Conservation (phyloP, 2,329 filamentous ascomycete species). For the Coniochaeta sp. region DNA sequence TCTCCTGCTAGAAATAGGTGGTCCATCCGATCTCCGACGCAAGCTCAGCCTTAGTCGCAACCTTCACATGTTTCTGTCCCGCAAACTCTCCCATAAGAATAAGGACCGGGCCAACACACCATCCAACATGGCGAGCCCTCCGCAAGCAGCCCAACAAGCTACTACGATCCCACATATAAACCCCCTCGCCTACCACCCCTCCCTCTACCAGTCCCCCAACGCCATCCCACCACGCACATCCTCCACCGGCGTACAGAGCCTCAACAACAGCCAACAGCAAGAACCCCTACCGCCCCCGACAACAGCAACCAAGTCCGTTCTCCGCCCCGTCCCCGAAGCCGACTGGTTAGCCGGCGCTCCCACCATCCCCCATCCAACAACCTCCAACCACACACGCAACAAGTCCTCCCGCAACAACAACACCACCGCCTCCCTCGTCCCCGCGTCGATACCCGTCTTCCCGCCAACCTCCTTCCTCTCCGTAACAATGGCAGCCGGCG, state of each 20-base stretch:
- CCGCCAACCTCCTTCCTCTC: constrained; percentile 20
- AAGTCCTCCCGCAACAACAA: constrained; percentile 19
- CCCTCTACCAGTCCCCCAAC: constrained; percentile 43
- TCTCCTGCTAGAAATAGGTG: background rate
- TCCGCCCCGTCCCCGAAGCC: constrained; percentile 52
- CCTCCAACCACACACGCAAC: constrained; percentile 6
- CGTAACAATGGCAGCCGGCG: constrained; percentile 23
- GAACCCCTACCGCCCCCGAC: too few relatives aligned
- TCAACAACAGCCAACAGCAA: too few relatives aligned
- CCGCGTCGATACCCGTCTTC: too few relatives aligned
- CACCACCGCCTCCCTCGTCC: constrained; percentile 19
- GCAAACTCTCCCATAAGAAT: background rate
- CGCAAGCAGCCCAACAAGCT: too few relatives aligned
- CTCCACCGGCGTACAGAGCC: constrained; percentile 44
- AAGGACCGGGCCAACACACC: background rate
- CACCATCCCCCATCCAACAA: constrained; percentile 5
- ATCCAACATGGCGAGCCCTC: background rate
- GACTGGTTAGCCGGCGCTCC: constrained; percentile 46
- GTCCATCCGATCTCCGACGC: background rate
- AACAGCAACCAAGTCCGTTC: constrained; percentile 30
- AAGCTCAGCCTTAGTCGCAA: too few relatives aligned
- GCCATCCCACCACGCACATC: constrained; percentile 69
- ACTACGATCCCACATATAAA: background rate
- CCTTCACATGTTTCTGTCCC: background rate
- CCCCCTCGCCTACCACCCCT: constrained; percentile 10